Evolutionary conservation across 345 rosid species (phyloP).

Genomic region (Gossypium herbaceum): DNA sequence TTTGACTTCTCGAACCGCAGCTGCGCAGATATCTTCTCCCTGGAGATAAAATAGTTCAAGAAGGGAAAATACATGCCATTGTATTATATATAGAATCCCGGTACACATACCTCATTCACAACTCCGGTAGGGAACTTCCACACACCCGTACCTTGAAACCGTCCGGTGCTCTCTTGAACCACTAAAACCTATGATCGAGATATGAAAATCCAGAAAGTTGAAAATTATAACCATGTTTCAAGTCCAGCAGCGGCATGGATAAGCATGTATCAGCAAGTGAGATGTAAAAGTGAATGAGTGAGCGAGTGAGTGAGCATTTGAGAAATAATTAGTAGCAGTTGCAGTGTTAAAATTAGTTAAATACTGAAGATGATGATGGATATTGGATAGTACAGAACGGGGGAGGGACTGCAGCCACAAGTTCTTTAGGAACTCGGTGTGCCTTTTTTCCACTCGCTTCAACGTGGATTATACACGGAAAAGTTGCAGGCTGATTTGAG

Average conservation of each 20-base stretch:
- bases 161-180: slow-evolving; percentile 74
- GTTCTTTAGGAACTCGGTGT: background rate
- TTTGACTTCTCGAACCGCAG: slow-evolving; percentile 82
- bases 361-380: background rate
- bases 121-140: slow-evolving; percentile 94
- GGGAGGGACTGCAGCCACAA: background rate
- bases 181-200: slow-evolving; percentile 49
- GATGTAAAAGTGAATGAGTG: background rate
- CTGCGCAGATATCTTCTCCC: slow-evolving; percentile 79
- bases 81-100: background rate
- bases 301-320: background rate
- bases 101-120: slow-evolving; percentile 56
- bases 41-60: slow-evolving; percentile 24
- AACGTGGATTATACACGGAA: background rate
- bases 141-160: slow-evolving; percentile 47
- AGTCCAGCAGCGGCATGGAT: background rate
- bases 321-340: background rate
- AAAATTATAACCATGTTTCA: background rate
- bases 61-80: background rate
- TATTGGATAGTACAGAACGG: background rate
- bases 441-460: background rate
- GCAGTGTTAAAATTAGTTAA: slow-evolving; percentile 4
- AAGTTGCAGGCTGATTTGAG: background rate
- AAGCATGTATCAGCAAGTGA: background rate
- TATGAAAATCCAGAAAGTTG: slow-evolving; percentile 4